A percentile compares a stretch with the other conserved stretches of the same genome.
Evolutionary conservation across 805 yeast species (phyloP).

Genomic region (Barnettozyma pratensis): DNA sequence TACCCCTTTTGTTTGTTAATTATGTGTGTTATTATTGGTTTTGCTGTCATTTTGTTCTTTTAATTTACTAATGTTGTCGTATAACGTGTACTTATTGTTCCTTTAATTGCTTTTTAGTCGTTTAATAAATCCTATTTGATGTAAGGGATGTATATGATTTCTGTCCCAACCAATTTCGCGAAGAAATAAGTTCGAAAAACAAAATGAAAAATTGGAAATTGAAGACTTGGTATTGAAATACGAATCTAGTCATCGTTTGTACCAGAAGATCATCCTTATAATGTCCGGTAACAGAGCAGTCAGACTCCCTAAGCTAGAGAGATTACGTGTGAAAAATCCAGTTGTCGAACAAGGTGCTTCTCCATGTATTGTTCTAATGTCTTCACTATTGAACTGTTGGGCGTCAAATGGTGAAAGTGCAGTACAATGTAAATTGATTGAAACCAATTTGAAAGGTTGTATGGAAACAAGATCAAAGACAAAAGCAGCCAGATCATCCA

Average conservation of each 20-base stretch:
- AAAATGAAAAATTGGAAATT: neutral
- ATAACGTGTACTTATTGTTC: too few relatives aligned
- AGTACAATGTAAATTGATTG: conserved; percentile 57
- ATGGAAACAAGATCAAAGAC: conserved; percentile 41
- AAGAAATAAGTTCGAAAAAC: neutral
- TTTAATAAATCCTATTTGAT: too few relatives aligned
- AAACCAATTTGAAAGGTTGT: conserved; percentile 67
- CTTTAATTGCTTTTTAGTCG: too few relatives aligned
- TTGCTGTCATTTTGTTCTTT: neutral
- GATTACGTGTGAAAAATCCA: conserved; percentile 65
- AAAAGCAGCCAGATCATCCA: conserved; percentile 33
- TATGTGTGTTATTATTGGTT: neutral
- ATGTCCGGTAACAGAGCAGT: conserved; percentile 35
- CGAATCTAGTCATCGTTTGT: too few relatives aligned
- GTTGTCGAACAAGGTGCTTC: conserved; percentile 52
- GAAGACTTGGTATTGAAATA: neutral
- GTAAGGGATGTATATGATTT: neutral
- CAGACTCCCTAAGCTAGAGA: conserved; percentile 69
- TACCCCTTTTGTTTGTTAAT: neutral
- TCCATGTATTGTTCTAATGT: conserved; percentile 77
- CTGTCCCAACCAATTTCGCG: neutral
- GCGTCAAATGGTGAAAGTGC: conserved; percentile 89
- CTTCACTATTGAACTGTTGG: conserved; percentile 89
- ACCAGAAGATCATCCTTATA: conserved; percentile 1
- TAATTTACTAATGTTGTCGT: too few relatives aligned